phyloP scores from a whole-genome alignment of 179 eudicot species.

The Drosera spatulata region DNA sequence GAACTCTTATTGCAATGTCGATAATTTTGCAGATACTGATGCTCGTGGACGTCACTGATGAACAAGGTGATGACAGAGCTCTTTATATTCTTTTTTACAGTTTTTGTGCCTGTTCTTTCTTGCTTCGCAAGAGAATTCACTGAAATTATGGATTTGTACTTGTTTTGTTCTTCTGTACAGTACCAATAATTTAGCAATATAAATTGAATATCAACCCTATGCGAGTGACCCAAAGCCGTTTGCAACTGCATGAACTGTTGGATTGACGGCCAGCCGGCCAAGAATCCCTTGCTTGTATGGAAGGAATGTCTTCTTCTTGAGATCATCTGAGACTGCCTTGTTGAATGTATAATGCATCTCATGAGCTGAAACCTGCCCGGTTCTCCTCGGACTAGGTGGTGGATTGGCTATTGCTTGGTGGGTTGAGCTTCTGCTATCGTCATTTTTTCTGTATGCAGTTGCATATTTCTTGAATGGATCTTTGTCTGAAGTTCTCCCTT shows the following conservation, averaged over 20 bases:
- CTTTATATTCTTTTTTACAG: too few relatives aligned
- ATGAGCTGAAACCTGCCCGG: conserved; percentile 40
- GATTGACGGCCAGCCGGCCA: conserved; percentile 53
- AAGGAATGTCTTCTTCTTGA: conserved; percentile 68
- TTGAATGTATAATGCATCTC: conserved; percentile 62
- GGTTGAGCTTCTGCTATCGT: conserved; percentile 8
- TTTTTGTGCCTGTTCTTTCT: too few relatives aligned
- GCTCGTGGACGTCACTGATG: too few relatives aligned
- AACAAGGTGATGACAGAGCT: too few relatives aligned
- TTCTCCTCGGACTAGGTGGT: conserved; percentile 14
- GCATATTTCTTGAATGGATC: conserved; percentile 38
- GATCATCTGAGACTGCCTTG: conserved; percentile 47
- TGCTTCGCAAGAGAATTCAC: too few relatives aligned
- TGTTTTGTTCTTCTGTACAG: too few relatives aligned
- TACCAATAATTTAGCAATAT: too few relatives aligned
- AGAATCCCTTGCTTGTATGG: conserved; percentile 76
- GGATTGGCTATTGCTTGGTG: neutral
- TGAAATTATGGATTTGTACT: too few relatives aligned
- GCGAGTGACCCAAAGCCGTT: conserved; percentile 1
- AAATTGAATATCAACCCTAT: neutral
- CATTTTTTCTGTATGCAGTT: conserved; percentile 11
- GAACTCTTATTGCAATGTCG: too few relatives aligned
- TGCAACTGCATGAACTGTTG: conserved; percentile 6
- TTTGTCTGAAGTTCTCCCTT: conserved; percentile 49
- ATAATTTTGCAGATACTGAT: too few relatives aligned